These are phyloP conservation scores for Trichoderma citrinoviride DNA, from an alignment of 2,329 filamentous ascomycete species.

Conservation along the genomic window DNA sequence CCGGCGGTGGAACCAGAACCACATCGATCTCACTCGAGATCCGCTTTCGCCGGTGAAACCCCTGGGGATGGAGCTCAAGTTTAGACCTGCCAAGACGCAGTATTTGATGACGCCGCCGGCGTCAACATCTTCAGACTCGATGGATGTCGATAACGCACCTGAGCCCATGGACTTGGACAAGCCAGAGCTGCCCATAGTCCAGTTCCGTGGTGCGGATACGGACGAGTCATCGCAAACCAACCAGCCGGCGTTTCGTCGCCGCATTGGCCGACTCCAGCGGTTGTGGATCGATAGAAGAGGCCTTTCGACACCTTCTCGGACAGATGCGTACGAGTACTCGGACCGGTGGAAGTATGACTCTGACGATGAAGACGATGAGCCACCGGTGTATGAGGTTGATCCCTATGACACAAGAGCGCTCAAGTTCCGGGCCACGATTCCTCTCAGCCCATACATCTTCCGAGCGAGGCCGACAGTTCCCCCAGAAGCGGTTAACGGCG, in stretches of 20 bases:
- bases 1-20: conserved; percentile 85
- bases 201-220: conserved; percentile 42
- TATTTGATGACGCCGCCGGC: conserved; percentile 66
- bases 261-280: conserved; percentile 79
- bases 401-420: conserved; percentile 61
- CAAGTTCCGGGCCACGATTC: conserved; percentile 60
- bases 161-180: conserved; percentile 44
- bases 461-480: conserved; percentile 38
- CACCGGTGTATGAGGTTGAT: conserved; percentile 71
- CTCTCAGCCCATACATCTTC: conserved; percentile 45
- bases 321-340: conserved; percentile 44
- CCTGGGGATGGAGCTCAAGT: conserved; percentile 58
- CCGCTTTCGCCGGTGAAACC: conserved; percentile 78
- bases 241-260: conserved; percentile 72
- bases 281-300: conserved; percentile 85
- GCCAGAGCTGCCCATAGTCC: conserved; percentile 40
- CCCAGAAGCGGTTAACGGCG: conserved; percentile 30
- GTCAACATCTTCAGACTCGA: conserved; percentile 52
- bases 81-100: conserved; percentile 69
- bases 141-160: conserved; percentile 52
- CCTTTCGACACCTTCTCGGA: conserved; percentile 50
- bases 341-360: conserved; percentile 87
- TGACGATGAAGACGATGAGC: conserved; percentile 81
- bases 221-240: conserved; percentile 41
- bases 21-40: conserved; percentile 81